Percentiles rank a stretch among this genome's conserved stretches.
phyloP scores from a whole-genome alignment of 2,329 filamentous ascomycete genomes.

The Arthrocladium fulminans region DNA sequence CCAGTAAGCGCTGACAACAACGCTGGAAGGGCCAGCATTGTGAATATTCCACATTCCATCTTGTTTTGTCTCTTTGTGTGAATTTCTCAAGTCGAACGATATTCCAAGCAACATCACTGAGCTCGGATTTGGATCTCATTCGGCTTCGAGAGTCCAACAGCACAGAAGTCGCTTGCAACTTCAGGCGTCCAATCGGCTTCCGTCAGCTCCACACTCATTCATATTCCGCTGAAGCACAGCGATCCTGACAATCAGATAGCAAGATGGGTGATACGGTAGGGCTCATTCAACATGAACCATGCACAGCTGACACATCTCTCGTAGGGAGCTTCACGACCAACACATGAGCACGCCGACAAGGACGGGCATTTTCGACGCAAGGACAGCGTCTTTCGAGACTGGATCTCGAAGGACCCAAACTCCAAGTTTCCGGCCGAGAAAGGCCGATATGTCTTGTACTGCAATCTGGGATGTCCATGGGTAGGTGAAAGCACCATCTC shows the following conservation, averaged over 20 bases:
- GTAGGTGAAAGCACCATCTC: conserved; percentile 23
- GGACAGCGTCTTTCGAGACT: conserved; percentile 47
- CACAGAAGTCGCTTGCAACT: background rate
- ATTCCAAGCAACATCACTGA: background rate
- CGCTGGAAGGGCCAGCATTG: background rate
- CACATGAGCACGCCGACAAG: conserved; percentile 31
- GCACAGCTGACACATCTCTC: background rate
- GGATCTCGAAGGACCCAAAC: conserved; percentile 43
- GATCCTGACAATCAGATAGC: background rate
- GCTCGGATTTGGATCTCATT: background rate
- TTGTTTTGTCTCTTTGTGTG: background rate
- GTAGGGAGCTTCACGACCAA: conserved; percentile 8
- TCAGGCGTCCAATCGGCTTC: background rate
- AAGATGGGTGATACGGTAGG: conserved; percentile 7
- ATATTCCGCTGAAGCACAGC: no score
- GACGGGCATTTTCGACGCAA: conserved; percentile 48
- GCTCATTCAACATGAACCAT: background rate
- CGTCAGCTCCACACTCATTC: background rate
- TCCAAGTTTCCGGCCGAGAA: conserved; percentile 51
- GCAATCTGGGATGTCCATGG: conserved; percentile 54
- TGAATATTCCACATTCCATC: background rate
- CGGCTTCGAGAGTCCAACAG: background rate
- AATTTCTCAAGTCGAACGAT: background rate
- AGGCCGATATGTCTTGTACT: conserved; percentile 53
- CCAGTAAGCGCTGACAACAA: conserved; percentile 3